Evolutionary conservation across 768 basidiomycete genomes (phyloP).

Genomic region (Rhodotorula toruloides): DNA sequence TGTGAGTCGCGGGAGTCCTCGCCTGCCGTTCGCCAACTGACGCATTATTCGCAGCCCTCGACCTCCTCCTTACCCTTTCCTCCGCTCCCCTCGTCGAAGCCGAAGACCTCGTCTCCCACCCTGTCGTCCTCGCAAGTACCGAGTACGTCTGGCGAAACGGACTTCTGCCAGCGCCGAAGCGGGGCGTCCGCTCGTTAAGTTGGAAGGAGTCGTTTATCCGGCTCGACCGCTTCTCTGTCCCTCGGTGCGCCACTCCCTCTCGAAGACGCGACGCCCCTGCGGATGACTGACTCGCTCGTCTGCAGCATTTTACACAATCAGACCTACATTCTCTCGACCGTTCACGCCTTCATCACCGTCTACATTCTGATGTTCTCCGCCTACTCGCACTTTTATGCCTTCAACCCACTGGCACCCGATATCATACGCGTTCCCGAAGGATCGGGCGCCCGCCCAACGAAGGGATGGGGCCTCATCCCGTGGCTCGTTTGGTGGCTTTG

Average conservation of each 20-base stretch:
- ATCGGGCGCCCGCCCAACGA: not conserved
- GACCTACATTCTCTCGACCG: slow-evolving; percentile 31
- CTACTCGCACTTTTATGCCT: slow-evolving; percentile 35
- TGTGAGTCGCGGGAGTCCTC: slow-evolving; percentile 4
- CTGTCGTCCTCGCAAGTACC: slow-evolving; percentile 38
- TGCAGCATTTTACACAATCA: slow-evolving; percentile 26
- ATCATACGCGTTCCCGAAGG: not conserved
- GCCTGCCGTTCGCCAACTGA: not conserved
- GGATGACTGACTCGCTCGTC: too few relatives aligned
- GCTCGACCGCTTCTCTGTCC: slow-evolving; percentile 37
- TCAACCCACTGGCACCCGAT: slow-evolving; percentile 36
- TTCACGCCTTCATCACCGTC: slow-evolving; percentile 34
- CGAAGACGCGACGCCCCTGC: not conserved
- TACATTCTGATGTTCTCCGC: slow-evolving; percentile 40
- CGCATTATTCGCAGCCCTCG: slow-evolving; percentile 16
- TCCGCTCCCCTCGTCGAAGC: slow-evolving; percentile 36
- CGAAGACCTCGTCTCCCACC: slow-evolving; percentile 38
- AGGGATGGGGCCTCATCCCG: slow-evolving; percentile 22
- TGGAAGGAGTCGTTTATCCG: slow-evolving; percentile 33
- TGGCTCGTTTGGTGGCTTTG: slow-evolving; percentile 34
- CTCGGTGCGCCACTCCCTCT: slow-evolving; percentile 14
- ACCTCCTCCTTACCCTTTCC: slow-evolving; percentile 35
- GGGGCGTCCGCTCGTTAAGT: not conserved
- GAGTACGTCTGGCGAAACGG: slow-evolving; percentile 40
- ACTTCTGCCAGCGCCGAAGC: slow-evolving; percentile 16